Conservation (phyloP, 2,329 filamentous ascomycete species). For the Ascochyta rabiei region DNA sequence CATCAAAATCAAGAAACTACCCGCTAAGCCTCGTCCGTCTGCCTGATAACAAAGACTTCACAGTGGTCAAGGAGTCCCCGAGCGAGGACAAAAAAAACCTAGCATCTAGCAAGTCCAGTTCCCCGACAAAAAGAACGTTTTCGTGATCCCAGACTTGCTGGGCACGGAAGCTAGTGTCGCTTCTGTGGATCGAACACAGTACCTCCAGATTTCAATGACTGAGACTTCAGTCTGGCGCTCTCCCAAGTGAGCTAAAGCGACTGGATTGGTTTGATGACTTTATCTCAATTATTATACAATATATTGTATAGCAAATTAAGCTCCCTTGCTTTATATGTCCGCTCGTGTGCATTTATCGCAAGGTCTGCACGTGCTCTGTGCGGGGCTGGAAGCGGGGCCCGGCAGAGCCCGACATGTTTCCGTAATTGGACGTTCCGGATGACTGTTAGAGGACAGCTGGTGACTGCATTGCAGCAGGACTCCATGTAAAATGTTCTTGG, state of each 20-base stretch:
- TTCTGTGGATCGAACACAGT: conserved; percentile 22
- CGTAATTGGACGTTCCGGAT: not conserved
- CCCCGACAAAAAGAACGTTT: conserved; percentile 8
- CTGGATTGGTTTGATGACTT: conserved; percentile 14
- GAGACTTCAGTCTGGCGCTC: conserved; percentile 22
- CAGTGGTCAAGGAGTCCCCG: no score
- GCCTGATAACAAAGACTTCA: no score
- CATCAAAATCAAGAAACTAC: no score
- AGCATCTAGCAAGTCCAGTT: no score
- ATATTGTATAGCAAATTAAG: no score
- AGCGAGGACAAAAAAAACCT: no score
- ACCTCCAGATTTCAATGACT: conserved; percentile 22
- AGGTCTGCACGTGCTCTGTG: not conserved
- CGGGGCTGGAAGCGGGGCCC: not conserved
- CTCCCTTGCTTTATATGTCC: no score
- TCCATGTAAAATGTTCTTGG: no score
- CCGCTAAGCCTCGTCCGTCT: no score
- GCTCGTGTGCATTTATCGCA: no score
- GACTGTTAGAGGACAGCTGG: not conserved
- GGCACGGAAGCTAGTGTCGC: conserved; percentile 19
- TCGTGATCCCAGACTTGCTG: conserved; percentile 5
- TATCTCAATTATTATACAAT: no score
- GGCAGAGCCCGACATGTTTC: not conserved
- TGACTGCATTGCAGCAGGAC: no score
- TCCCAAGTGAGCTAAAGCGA: conserved; percentile 23